Percentiles rank a stretch among this genome's conserved stretches.
phyloP scores from a whole-genome alignment of 306 rosid genomes.

The Hylodesmum podocarpum region DNA sequence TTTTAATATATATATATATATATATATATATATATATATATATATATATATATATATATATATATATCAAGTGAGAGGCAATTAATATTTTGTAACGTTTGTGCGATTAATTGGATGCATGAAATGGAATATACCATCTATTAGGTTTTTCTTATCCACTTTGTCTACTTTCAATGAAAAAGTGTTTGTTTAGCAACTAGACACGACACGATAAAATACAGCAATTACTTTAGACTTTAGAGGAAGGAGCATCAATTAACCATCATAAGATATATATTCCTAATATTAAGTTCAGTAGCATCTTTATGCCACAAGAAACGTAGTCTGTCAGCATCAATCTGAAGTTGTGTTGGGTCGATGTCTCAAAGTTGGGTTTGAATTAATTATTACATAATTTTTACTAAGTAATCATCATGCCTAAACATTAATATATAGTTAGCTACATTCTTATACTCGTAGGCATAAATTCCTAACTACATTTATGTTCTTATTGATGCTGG shows the following conservation, averaged over 20 bases:
- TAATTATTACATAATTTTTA: slow-evolving; percentile 21
- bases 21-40: too few relatives aligned
- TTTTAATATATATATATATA: too few relatives aligned
- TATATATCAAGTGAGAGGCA: background rate
- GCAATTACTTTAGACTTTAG: background rate
- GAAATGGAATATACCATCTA: background rate
- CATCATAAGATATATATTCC: background rate
- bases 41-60: too few relatives aligned
- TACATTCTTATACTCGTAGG: background rate
- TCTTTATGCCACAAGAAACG: background rate
- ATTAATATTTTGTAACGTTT: background rate
- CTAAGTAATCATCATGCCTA: slow-evolving; percentile 3
- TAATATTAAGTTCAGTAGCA: background rate
- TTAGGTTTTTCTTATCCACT: background rate
- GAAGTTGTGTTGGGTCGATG: slow-evolving; percentile 19
- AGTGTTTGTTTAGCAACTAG: background rate
- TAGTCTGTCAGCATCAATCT: slow-evolving; percentile 17
- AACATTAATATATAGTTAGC: slow-evolving; percentile 17
- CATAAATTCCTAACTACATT: background rate
- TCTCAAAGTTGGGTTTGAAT: slow-evolving; percentile 15
- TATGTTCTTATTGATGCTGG: slow-evolving; percentile 3
- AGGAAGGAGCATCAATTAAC: background rate
- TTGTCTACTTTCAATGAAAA: background rate
- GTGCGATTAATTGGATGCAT: background rate
- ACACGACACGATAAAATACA: background rate